Conservation (phyloP, 176 grass and related monocot genomes). For the Carex scoparia region DNA sequence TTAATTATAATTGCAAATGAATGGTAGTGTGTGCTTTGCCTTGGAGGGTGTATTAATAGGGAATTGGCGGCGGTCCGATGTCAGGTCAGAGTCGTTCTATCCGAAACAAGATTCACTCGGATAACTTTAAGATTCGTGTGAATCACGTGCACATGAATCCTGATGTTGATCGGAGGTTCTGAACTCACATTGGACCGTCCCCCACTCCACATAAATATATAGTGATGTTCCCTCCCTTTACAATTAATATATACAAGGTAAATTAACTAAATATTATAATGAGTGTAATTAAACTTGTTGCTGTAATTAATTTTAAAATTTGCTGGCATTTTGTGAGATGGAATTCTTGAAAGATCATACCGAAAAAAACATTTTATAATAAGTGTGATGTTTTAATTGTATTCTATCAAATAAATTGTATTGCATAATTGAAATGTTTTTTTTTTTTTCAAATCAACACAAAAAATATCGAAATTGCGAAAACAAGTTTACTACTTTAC, state of each 20-base stretch:
- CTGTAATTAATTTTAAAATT: not conserved
- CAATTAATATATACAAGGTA: not conserved
- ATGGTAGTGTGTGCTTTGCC: constrained; percentile 25
- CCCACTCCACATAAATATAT: no score
- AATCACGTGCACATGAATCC: no score
- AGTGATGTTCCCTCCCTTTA: not conserved
- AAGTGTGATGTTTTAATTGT: not conserved
- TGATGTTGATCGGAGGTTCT: no score
- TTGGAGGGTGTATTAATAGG: constrained; percentile 17
- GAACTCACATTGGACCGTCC: no score
- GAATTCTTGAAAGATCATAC: not conserved
- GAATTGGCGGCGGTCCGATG: not conserved
- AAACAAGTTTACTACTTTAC: no score
- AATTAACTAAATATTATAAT: not conserved
- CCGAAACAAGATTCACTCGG: no score
- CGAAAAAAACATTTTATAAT: not conserved
- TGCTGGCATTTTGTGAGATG: not conserved
- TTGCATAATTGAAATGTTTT: no score
- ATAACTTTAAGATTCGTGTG: no score
- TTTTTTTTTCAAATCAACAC: not conserved
- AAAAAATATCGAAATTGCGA: not conserved
- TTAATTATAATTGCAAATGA: constrained; percentile 10
- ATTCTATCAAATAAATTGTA: no score
- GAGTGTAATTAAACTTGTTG: not conserved
- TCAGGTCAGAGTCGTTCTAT: no score